phyloP scores from a whole-genome alignment of 345 rosid species.

The Citrus maxima region DNA sequence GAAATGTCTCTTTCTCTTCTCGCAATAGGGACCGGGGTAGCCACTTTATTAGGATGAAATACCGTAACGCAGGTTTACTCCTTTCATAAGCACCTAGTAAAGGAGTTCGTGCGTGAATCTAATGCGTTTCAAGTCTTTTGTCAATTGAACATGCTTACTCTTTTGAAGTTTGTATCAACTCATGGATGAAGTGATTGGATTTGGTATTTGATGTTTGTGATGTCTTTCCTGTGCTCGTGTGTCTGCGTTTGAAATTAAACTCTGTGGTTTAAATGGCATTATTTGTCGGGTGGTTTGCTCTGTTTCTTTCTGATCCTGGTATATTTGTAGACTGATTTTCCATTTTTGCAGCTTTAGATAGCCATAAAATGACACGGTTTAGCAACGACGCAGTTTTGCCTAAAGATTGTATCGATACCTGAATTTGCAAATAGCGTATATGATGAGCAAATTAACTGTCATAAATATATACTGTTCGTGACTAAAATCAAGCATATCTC shows the following conservation, averaged over 20 bases:
- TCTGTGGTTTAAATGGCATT: neutral
- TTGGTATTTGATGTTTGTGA: neutral
- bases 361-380: no score
- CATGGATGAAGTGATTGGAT: neutral
- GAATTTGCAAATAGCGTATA: no score
- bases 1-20: neutral
- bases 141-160: neutral
- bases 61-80: conserved; percentile 34
- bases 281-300: neutral
- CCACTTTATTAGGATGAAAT: conserved; percentile 17
- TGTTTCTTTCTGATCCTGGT: neutral
- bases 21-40: neutral
- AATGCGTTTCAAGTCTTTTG: conserved; percentile 25
- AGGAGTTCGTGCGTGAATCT: conserved; percentile 81
- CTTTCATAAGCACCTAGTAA: conserved; percentile 24
- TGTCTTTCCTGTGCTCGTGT: neutral
- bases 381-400: no score
- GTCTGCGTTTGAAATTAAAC: neutral
- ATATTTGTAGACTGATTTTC: no score
- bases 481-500: no score
- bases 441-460: no score
- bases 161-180: neutral
- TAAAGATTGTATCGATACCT: no score
- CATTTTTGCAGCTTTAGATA: no score
- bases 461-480: no score